These are phyloP conservation scores for Pleurozium schreberi DNA, from an alignment of 225 moss, liverwort and hornwort genomes.

Conservation along the genomic window DNA sequence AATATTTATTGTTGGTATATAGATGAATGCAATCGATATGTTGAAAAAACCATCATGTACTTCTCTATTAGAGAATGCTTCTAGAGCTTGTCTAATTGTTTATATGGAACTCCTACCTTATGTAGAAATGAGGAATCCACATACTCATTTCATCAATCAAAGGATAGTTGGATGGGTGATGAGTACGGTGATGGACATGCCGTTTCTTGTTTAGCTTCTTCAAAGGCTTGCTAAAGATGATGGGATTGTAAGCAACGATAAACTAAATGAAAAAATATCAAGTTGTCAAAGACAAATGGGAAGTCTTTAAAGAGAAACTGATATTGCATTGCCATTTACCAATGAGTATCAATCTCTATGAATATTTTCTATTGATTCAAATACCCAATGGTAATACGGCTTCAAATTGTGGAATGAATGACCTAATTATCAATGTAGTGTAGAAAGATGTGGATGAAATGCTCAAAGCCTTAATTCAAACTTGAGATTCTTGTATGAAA, in stretches of 20 bases:
- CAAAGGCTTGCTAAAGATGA: not conserved
- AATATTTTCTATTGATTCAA: too few species aligned
- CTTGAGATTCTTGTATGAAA: too few species aligned
- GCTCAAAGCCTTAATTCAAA: too few species aligned
- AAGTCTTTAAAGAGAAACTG: not conserved
- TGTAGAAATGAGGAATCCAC: fast-evolving
- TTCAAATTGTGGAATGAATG: too few species aligned
- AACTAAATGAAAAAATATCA: not conserved
- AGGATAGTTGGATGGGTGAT: not conserved
- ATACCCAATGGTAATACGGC: too few species aligned
- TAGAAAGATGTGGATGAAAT: too few species aligned
- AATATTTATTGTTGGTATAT: not conserved
- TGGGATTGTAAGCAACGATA: not conserved
- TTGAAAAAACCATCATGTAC: too few species aligned
- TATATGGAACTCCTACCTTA: not conserved
- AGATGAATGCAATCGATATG: not conserved
- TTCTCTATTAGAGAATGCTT: not conserved
- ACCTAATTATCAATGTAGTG: too few species aligned
- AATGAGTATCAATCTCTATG: not conserved
- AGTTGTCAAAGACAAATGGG: not conserved
- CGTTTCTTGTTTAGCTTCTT: fast-evolving
- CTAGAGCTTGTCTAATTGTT: not conserved
- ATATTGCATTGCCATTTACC: not conserved
- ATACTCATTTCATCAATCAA: not conserved
- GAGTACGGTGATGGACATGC: fast-evolving